Evolutionary conservation across 192 early-diverging fungal genomes (phyloP).

Genomic region (Phlyctochytrium bullatum): DNA sequence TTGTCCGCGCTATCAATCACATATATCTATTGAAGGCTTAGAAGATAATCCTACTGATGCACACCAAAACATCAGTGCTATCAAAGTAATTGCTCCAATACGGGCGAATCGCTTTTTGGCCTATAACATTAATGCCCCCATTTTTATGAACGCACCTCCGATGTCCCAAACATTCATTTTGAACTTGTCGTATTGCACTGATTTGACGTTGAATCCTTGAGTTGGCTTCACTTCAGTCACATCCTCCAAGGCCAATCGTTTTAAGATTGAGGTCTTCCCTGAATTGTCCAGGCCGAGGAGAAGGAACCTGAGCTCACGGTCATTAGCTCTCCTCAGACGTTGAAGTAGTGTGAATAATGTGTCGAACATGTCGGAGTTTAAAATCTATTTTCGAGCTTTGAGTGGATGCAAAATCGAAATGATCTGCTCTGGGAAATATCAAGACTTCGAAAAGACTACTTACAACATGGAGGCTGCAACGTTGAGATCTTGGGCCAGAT

Average conservation of each 20-base stretch:
- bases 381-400: not conserved
- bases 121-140: conserved; percentile 13
- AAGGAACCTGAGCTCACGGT: conserved; percentile 52
- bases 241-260: conserved; percentile 52
- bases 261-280: conserved; percentile 57
- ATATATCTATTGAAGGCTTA: conserved; percentile 60
- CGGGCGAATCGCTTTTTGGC: conserved; percentile 54
- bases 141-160: conserved; percentile 38
- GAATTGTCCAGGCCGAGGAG: conserved; percentile 64
- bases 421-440: too few species aligned
- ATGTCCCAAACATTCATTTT: conserved; percentile 67
- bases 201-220: conserved; percentile 63
- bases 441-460: too few species aligned
- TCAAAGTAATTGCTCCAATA: conserved; percentile 69
- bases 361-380: conserved; percentile 10
- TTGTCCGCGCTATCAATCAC: conserved; percentile 94
- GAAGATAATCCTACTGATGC: not conserved
- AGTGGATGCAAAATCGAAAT: too few species aligned
- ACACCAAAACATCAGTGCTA: conserved; percentile 52
- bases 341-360: conserved; percentile 49
- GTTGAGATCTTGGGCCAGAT: too few species aligned
- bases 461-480: too few species aligned
- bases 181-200: conserved; percentile 52
- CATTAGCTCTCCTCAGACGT: conserved; percentile 34
- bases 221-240: conserved; percentile 62